These are phyloP conservation scores for Dioscorea zingiberensis DNA, from an alignment of 106 monocot genomes.

Conservation along the genomic window DNA sequence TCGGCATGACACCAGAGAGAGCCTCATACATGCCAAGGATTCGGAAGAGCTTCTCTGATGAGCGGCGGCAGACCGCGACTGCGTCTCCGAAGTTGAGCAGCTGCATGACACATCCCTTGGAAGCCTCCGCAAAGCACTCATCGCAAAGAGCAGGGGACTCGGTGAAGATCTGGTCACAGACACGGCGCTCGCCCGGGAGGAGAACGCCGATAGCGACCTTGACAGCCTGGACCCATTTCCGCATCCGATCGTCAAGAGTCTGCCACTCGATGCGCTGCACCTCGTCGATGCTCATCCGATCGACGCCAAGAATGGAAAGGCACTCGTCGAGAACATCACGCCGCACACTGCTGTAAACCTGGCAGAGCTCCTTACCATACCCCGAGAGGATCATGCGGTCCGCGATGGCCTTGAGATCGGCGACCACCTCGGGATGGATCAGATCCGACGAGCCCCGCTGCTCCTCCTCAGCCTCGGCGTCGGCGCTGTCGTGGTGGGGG, in stretches of 20 bases:
- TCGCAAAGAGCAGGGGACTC: constrained; percentile 20
- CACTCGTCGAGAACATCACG: constrained; percentile 57
- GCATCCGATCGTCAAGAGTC: constrained; percentile 60
- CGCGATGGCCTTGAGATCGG: constrained; percentile 27
- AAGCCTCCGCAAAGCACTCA: constrained; percentile 55
- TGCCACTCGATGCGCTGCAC: constrained; percentile 66
- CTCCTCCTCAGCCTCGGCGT: background rate
- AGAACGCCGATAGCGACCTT: constrained; percentile 32
- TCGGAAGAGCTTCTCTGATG: constrained; percentile 82
- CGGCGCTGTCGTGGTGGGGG: background rate
- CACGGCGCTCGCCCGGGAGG: constrained; percentile 37
- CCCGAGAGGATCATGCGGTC: constrained; percentile 44
- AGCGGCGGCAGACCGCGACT: constrained; percentile 36
- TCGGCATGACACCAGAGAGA: constrained; percentile 34
- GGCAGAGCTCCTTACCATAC: constrained; percentile 42
- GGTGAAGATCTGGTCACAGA: constrained; percentile 53
- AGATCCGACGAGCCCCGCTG: constrained; percentile 11
- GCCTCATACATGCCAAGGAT: constrained; percentile 90
- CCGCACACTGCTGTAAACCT: constrained; percentile 35
- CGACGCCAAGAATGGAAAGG: constrained; percentile 50
- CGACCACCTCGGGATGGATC: constrained; percentile 24
- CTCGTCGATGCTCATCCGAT: constrained; percentile 73
- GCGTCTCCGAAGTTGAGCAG: constrained; percentile 84
- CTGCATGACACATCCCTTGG: constrained; percentile 61
- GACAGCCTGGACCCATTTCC: constrained; percentile 57